Percentiles rank a stretch among this genome's conserved stretches.
These are phyloP conservation scores for Suhomyces xylopsoci DNA, from an alignment of 805 yeast species.

Conservation along the genomic window DNA sequence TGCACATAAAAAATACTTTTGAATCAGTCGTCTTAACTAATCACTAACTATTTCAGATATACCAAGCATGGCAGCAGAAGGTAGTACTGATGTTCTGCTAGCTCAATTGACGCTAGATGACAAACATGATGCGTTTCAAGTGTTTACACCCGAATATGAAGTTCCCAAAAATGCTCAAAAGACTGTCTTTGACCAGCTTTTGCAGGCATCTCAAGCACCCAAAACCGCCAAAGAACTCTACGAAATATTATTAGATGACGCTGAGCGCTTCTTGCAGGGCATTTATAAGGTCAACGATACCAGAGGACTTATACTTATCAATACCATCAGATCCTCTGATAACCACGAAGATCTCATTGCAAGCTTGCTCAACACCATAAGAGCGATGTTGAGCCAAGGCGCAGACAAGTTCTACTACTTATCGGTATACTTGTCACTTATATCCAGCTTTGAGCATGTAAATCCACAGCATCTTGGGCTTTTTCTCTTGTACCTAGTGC, in stretches of 20 bases:
- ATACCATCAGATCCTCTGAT: conserved; percentile 3
- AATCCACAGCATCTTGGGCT: conserved; percentile 20
- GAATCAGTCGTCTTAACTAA: background rate
- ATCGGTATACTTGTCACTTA: conserved; percentile 17
- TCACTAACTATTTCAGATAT: background rate
- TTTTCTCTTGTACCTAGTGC: conserved; percentile 17
- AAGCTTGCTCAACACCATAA: conserved; percentile 8
- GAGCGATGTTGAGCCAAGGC: background rate
- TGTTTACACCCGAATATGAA: background rate
- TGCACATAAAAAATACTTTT: background rate
- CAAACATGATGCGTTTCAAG: background rate
- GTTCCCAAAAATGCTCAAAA: background rate
- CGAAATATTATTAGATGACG: conserved; percentile 16
- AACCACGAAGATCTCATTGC: background rate
- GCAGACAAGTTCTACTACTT: conserved; percentile 9
- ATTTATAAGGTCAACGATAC: conserved; percentile 13
- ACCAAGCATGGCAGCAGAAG: background rate
- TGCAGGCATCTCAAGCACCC: conserved; percentile 3
- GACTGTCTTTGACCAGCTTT: background rate
- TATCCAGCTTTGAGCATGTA: conserved; percentile 16
- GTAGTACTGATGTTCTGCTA: background rate
- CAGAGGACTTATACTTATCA: conserved; percentile 14
- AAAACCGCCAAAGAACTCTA: conserved; percentile 9
- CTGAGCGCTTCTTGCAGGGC: conserved; percentile 14
- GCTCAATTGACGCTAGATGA: background rate